Evolutionary conservation across 2,329 filamentous ascomycete genomes (phyloP), one percentile per base, ranked within the genome.

Genomic region (Xylariaceae sp.): DNA sequence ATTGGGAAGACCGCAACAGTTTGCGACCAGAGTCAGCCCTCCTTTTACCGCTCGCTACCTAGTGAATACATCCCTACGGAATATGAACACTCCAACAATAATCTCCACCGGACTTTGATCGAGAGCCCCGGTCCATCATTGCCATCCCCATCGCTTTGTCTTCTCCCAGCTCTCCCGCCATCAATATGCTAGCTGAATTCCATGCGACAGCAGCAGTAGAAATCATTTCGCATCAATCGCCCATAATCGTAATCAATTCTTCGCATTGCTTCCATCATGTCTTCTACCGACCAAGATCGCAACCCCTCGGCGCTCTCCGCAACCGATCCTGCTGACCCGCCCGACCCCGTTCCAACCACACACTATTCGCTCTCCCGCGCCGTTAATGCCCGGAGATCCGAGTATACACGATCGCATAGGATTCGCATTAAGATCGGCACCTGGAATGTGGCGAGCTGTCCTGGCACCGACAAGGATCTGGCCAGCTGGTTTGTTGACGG

Each of bases 401-500:
- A 97, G 73, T 99, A 92, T 72, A 88, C 88, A 30, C 84, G 86
- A 44, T 83, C 86, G 49, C 87, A 87, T 71, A 82, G 82, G 54
- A 84, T 96, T 66, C 87, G 87, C 65, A 83, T 99, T 73, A 97
- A 97, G 75, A 82, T 99, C 55, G 94, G 93, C 48, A 88, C 90
- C 0, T 99, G 94, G 94, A 99, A 99, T 74, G 90, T 96, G 13
- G 94, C 92, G 3, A 87, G 88, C 1, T 87, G 89, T 64, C 85
- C 89, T 10, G 91, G 89, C 23, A 92, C 91, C 0, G 92, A 96
- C 73, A 89, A 90, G 66, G 94, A 97, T 71, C 77, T 99, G 4
- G 88, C 85, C 6, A 85, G 83, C 37, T 99, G 94, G 94, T 97
- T 99, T 72, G 82, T 95, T 6, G 80, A 86, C 9, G 89, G 88